phyloP scores from a whole-genome alignment of 2,329 filamentous ascomycete species.

The Rutstroemia sp. region DNA sequence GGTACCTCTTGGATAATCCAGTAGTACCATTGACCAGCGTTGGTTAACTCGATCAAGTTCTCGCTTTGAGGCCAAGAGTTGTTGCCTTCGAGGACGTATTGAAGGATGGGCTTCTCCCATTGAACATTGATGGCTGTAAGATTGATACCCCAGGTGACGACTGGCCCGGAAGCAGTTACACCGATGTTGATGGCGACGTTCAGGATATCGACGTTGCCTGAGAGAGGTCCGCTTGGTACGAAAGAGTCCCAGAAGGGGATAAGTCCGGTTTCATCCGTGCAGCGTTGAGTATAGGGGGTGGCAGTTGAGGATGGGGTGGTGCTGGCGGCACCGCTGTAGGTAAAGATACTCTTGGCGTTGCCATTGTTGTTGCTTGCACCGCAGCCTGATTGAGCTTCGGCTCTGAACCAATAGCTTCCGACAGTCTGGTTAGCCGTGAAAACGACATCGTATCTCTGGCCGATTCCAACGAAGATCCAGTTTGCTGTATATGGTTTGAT shows the following conservation, averaged over 20 bases:
- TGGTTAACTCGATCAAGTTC: conserved; percentile 12
- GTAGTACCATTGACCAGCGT: conserved; percentile 12
- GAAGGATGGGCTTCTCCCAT: conserved; percentile 36
- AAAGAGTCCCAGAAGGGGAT: conserved; percentile 9
- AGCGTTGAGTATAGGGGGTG: conserved; percentile 5
- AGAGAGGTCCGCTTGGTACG: conserved; percentile 2
- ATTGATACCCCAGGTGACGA: conserved; percentile 11
- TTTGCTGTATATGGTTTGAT: conserved; percentile 44
- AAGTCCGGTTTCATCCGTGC: conserved; percentile 7
- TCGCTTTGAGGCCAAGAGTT: conserved; percentile 10
- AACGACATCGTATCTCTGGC: conserved; percentile 38
- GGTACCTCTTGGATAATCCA: conserved; percentile 14
- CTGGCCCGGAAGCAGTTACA: conserved; percentile 5
- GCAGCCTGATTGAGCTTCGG: conserved; percentile 7
- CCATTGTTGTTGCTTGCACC: conserved; percentile 5
- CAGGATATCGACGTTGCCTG: neutral
- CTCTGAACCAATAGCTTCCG: conserved; percentile 48
- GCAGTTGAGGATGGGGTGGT: conserved; percentile 5
- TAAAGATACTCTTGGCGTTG: conserved; percentile 10
- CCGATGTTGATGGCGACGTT: conserved; percentile 8
- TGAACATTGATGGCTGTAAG: conserved; percentile 29
- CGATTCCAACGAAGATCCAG: conserved; percentile 33
- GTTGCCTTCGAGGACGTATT: conserved; percentile 27
- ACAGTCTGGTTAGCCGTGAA: conserved; percentile 36
- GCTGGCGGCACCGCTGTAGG: conserved; percentile 7